A percentile compares a stretch with the other conserved stretches of the same genome.
Conservation (phyloP, 805 yeast genomes). For the Nakazawaea laoshanensis region DNA sequence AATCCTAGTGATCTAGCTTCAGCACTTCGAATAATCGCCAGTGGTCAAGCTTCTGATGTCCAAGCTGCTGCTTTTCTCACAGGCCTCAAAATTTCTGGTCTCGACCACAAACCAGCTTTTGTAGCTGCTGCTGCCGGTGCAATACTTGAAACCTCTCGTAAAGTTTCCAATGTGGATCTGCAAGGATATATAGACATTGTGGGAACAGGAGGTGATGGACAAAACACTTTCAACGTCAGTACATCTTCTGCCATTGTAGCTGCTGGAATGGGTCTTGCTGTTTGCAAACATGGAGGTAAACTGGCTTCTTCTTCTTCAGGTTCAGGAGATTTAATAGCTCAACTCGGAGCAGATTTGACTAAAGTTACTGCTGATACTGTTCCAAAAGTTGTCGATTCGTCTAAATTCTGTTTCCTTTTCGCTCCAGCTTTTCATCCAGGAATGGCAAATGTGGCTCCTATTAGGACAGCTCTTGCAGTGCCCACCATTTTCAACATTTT, state of each 20-base stretch:
- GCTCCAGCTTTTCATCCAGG: conserved; percentile 95
- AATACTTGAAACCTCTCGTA: conserved; percentile 59
- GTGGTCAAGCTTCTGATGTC: conserved; percentile 53
- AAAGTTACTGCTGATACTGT: conserved; percentile 58
- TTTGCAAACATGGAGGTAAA: conserved; percentile 96
- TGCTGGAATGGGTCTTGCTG: conserved; percentile 75
- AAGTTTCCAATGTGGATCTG: conserved; percentile 40
- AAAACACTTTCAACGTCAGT: conserved; percentile 92
- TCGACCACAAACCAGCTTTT: conserved; percentile 74
- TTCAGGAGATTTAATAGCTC: conserved; percentile 78
- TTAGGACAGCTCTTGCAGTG: conserved; percentile 74
- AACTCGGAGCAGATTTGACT: conserved; percentile 76
- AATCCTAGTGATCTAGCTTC: conserved; percentile 54
- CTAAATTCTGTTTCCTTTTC: conserved; percentile 60
- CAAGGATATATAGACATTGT: conserved; percentile 77
- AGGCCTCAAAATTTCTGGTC: conserved; percentile 59
- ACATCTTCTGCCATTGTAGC: conserved; percentile 93
- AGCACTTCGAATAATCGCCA: conserved; percentile 55
- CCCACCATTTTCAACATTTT: conserved; percentile 92
- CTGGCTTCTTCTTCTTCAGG: conserved; percentile 93
- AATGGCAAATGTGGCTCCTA: conserved; percentile 71
- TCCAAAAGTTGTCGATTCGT: conserved; percentile 43
- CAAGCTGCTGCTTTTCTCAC: conserved; percentile 77
- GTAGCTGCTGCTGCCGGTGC: conserved; percentile 83
- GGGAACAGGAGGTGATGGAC: conserved; percentile 99